These are phyloP conservation scores for Mucor mucedo DNA, from an alignment of 371 early-diverging fungal genomes.

Conservation along the genomic window DNA sequence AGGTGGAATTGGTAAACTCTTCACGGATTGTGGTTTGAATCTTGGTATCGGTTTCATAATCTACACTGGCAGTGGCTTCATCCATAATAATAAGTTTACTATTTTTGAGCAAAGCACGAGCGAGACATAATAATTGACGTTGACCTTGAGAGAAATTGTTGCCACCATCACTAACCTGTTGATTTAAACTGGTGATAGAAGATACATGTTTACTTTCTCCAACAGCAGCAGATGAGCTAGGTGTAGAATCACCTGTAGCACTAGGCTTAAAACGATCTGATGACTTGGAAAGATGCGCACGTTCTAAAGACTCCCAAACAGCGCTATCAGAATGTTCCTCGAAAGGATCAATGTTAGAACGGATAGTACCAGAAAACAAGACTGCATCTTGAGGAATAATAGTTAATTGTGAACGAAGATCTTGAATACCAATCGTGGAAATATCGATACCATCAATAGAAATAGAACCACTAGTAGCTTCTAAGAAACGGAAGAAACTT, in stretches of 20 bases:
- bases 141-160: slow-evolving; percentile 88
- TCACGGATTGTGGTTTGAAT: slow-evolving; percentile 83
- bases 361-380: slow-evolving; percentile 78
- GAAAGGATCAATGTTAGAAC: slow-evolving; percentile 77
- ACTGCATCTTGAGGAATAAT: slow-evolving; percentile 89
- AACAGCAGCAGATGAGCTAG: slow-evolving; percentile 22
- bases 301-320: slow-evolving; percentile 75
- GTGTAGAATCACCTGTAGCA: slow-evolving; percentile 10
- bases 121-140: slow-evolving; percentile 85
- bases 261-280: slow-evolving; percentile 15
- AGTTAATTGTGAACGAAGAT: slow-evolving; percentile 73
- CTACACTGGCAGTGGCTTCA: slow-evolving; percentile 86
- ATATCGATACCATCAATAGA: slow-evolving; percentile 82
- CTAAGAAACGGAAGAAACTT: slow-evolving; percentile 79
- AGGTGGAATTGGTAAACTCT: slow-evolving; percentile 67
- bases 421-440: slow-evolving; percentile 69
- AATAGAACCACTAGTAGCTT: slow-evolving; percentile 74
- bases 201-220: slow-evolving; percentile 38
- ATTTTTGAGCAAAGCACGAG: slow-evolving; percentile 81
- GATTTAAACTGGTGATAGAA: slow-evolving; percentile 62
- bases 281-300: slow-evolving; percentile 49
- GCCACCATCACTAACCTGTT: slow-evolving; percentile 74
- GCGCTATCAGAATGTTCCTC: slow-evolving; percentile 61
- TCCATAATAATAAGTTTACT: slow-evolving; percentile 84
- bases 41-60: slow-evolving; percentile 76